Conservation (phyloP, 129 eudicot genomes). For the Flaveria brownii region DNA sequence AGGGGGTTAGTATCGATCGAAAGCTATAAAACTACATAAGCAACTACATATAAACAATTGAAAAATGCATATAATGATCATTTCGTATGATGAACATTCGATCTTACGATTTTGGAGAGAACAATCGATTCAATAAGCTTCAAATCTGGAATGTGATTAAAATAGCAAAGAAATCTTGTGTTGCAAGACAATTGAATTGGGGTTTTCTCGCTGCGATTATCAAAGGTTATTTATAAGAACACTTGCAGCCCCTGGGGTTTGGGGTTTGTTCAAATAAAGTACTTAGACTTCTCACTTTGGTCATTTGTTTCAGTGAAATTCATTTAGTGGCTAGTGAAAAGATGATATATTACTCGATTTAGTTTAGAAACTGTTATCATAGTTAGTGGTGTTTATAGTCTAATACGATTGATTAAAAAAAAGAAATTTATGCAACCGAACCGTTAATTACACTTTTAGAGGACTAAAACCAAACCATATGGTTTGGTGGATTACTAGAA, state of each 20-base stretch:
- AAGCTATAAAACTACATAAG: not conserved
- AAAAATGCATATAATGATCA: conserved; percentile 7
- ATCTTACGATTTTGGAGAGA: conserved; percentile 13
- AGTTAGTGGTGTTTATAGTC: too few relatives aligned
- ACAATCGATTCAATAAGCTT: conserved; percentile 8
- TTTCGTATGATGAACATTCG: not conserved
- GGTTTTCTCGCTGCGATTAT: conserved; percentile 17
- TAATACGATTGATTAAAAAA: too few relatives aligned
- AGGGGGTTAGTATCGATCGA: conserved; percentile 16
- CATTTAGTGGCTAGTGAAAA: too few relatives aligned
- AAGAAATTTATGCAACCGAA: too few relatives aligned
- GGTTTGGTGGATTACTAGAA: too few relatives aligned
- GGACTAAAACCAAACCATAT: too few relatives aligned
- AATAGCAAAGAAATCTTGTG: conserved; percentile 33
- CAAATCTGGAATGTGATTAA: conserved; percentile 17
- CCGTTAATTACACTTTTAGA: too few relatives aligned
- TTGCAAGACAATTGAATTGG: conserved; percentile 27
- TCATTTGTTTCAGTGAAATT: too few relatives aligned
- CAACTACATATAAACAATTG: not conserved
- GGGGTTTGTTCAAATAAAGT: not conserved
- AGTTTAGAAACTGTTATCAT: too few relatives aligned
- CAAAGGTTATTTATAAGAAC: not conserved
- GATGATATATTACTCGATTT: too few relatives aligned
- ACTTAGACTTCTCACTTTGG: not conserved
- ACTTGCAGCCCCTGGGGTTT: conserved; percentile 17